phyloP scores from a whole-genome alignment of 2,329 filamentous ascomycete genomes.

The Madurella fahalii region DNA sequence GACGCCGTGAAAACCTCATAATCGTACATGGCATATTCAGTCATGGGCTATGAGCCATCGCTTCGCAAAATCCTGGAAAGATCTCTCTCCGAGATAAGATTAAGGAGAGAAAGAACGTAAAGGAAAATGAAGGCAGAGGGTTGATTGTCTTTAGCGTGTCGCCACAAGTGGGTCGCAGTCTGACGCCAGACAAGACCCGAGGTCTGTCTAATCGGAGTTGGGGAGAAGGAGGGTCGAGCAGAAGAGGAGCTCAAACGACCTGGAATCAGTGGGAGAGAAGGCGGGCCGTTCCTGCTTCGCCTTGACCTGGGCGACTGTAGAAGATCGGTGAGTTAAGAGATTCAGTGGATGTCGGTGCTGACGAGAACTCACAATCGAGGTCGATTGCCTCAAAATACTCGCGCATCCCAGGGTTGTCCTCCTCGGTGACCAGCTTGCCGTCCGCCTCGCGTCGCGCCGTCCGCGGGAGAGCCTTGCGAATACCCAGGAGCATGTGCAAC shows the following conservation, averaged over 20 bases:
- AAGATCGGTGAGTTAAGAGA: slow-evolving; percentile 3
- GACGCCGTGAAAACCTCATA: slow-evolving; percentile 2
- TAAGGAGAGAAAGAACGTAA: not conserved
- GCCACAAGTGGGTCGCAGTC: not conserved
- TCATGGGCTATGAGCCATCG: slow-evolving; percentile 7
- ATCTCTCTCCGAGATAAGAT: not conserved
- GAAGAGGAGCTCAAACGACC: slow-evolving; percentile 44
- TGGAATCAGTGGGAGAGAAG: slow-evolving; percentile 48
- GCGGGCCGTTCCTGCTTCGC: slow-evolving; percentile 48
- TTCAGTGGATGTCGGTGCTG: no score
- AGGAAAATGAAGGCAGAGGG: not conserved
- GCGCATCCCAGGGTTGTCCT: slow-evolving; percentile 42
- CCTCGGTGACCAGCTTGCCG: slow-evolving; percentile 46
- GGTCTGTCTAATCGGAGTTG: slow-evolving; percentile 16
- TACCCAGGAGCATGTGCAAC: slow-evolving; percentile 58
- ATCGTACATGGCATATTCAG: slow-evolving; percentile 14
- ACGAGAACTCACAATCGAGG: slow-evolving; percentile 50
- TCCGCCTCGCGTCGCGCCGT: slow-evolving; percentile 42
- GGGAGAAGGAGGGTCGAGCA: slow-evolving; percentile 41
- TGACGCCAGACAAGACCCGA: not conserved
- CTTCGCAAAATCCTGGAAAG: not conserved
- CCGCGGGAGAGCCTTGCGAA: slow-evolving; percentile 55
- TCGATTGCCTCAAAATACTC: slow-evolving; percentile 54
- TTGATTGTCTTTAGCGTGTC: not conserved
- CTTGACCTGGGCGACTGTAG: slow-evolving; percentile 37